Percentiles rank a stretch among this genome's conserved stretches.
Evolutionary conservation across 345 rosid genomes (phyloP).

Genomic region (Triadica sebifera): DNA sequence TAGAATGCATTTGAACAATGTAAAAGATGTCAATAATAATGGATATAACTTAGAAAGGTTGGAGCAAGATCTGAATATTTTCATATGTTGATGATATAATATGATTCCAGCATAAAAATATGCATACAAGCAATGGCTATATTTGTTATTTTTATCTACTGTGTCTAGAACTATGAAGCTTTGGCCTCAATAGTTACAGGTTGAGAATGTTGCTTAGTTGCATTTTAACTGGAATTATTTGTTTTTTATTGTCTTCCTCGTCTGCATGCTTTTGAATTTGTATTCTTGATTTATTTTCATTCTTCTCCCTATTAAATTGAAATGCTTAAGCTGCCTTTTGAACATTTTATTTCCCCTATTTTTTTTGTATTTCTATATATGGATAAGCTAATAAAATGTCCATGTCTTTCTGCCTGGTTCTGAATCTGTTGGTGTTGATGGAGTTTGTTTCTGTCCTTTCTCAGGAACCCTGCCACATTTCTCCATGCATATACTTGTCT

Average conservation of each 20-base stretch:
- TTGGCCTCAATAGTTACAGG: background rate
- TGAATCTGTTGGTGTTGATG: constrained; percentile 12
- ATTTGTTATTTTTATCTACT: background rate
- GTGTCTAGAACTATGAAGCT: background rate
- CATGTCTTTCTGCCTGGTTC: background rate
- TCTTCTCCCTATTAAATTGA: background rate
- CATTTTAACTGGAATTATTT: background rate
- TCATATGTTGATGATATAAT: background rate
- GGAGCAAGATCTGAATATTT: background rate
- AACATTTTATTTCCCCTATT: background rate
- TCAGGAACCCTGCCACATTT: constrained; percentile 91
- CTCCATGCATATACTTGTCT: constrained; percentile 97
- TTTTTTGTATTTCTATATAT: background rate
- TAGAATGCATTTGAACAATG: background rate
- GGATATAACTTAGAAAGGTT: background rate
- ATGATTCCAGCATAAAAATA: background rate
- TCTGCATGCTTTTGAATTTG: background rate
- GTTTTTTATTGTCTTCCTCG: background rate
- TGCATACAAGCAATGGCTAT: background rate
- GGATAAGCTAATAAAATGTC: background rate
- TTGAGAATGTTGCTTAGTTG: background rate
- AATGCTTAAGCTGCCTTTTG: background rate
- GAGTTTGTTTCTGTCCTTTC: constrained; percentile 11
- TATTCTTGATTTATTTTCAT: background rate
- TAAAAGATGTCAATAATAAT: background rate